Evolutionary conservation across 2,329 filamentous ascomycete genomes (phyloP).

Genomic region (Colletotrichum cordylinicola): DNA sequence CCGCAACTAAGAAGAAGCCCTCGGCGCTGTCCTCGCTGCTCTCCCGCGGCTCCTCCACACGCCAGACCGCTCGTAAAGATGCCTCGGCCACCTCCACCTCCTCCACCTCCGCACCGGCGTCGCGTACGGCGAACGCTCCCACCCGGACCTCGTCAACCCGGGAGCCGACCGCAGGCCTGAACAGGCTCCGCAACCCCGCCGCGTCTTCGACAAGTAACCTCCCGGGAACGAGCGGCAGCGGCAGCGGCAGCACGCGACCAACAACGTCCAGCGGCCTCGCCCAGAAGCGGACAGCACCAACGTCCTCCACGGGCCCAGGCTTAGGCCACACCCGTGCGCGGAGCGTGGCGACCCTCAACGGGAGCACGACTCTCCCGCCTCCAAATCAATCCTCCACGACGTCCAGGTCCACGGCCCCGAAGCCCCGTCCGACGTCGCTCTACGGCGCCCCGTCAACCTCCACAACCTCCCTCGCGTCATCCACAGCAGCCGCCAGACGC

Average conservation of each 20-base stretch:
- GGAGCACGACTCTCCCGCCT: constrained; percentile 45
- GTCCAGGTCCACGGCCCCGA: constrained; percentile 22
- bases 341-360: constrained; percentile 43
- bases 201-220: constrained; percentile 27
- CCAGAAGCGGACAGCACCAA: constrained; percentile 23
- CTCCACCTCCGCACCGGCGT: not conserved
- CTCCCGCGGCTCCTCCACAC: not conserved
- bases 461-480: not conserved
- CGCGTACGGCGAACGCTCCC: not conserved
- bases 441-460: constrained; percentile 3
- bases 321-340: constrained; percentile 42
- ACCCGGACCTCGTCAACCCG: constrained; percentile 6
- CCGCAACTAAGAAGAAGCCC: constrained; percentile 11
- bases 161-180: constrained; percentile 12
- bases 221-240: constrained; percentile 7
- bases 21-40: not conserved
- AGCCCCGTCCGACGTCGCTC: constrained; percentile 2
- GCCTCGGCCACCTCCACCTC: not conserved
- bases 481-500: constrained; percentile 34
- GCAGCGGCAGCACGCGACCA: constrained; percentile 22
- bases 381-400: constrained; percentile 33
- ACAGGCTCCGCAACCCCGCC: not conserved
- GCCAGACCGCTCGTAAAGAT: constrained; percentile 3
- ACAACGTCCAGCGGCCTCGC: constrained; percentile 33
- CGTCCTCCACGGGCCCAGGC: constrained; percentile 23